Base-by-base conservation (phyloP, 148 eudicot genomes). In the Rhododendron griersonianum region DNA sequence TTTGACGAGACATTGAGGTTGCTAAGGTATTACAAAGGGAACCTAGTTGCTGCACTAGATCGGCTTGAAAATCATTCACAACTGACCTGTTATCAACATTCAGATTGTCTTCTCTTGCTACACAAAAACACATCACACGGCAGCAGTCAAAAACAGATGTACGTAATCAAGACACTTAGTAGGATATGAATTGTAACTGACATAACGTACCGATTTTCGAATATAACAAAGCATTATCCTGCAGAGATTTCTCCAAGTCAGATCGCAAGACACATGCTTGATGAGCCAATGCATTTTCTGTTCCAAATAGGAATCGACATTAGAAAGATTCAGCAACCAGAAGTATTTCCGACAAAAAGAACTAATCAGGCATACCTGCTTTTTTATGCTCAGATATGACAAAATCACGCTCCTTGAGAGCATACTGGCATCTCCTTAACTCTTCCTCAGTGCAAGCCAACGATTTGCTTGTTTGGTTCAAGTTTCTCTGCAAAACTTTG, bases 61-160 rank as follows among this genome's bases (percentile, higher is more conserved):
- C 95, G 59, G 89, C 88, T 87, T 95, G 94, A 81, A 87, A 96
- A 69, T 85, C 91, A 85, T 77, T 87, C 87, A 93, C 93, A 81
- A 94, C 92, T 48, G 95, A 93, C 89, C 96, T 95, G 89, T 96
- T 96, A 61, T 92, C 94, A 74, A 91, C 92, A 88, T 84, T 93
- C 82, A 96, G 81, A 86, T 93, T 94, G 92, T 95, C 98, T 87
- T 95, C 98, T 85, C 96, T 93, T 69, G 92, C 99, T 97, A 90
- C 81, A 88, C 45, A 85, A 82, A 81, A 86, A 45, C 39, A 88
- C 63, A 48, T 69, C 74, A 73, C 61, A 61, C 14, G 69, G 67
- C 41, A 84, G 5, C 71, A 81, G 63, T 84, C 45, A 83, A 78
- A 45, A 59, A 81, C 33, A 47, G 18, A 71, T 47, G 53, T 50